phyloP scores from a whole-genome alignment of 1,139 yeast genomes.

The Hemisphaericaspora lyxosophila region DNA sequence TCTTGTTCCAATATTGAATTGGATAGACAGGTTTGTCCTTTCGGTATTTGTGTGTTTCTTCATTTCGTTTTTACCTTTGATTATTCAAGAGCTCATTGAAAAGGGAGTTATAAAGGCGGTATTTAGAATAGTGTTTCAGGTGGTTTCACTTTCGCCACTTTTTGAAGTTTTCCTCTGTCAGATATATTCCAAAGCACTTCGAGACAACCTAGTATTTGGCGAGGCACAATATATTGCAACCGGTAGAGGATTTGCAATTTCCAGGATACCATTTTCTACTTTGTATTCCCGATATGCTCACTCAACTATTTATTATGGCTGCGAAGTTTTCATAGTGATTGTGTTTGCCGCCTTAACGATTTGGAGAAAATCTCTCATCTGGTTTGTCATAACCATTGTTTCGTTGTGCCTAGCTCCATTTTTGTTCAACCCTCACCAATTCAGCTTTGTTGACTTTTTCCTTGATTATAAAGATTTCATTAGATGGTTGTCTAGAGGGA shows the following conservation, averaged over 20 bases:
- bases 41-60: slow-evolving; percentile 83
- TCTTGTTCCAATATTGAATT: slow-evolving; percentile 68
- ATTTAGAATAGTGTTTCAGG: slow-evolving; percentile 59
- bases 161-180: slow-evolving; percentile 90
- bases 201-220: slow-evolving; percentile 70
- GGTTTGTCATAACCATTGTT: slow-evolving; percentile 80
- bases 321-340: slow-evolving; percentile 54
- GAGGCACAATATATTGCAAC: slow-evolving; percentile 85
- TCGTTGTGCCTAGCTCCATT: slow-evolving; percentile 79
- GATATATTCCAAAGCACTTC: slow-evolving; percentile 70
- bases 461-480: slow-evolving; percentile 67
- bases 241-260: slow-evolving; percentile 82
- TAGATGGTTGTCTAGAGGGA: slow-evolving; percentile 71
- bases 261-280: slow-evolving; percentile 57
- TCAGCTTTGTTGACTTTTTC: slow-evolving; percentile 65
- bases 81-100: slow-evolving; percentile 78
- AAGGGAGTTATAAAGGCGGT: slow-evolving; percentile 68
- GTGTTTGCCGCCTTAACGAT: slow-evolving; percentile 64
- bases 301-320: slow-evolving; percentile 66
- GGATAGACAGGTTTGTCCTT: slow-evolving; percentile 79
- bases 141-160: slow-evolving; percentile 72
- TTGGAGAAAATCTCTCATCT: slow-evolving; percentile 75
- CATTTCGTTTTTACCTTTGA: slow-evolving; percentile 76
- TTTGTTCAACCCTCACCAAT: slow-evolving; percentile 85
- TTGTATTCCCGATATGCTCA: slow-evolving; percentile 66